Base-by-base conservation (phyloP, 2,329 filamentous ascomycete species). In the Microascus cirrosus region DNA sequence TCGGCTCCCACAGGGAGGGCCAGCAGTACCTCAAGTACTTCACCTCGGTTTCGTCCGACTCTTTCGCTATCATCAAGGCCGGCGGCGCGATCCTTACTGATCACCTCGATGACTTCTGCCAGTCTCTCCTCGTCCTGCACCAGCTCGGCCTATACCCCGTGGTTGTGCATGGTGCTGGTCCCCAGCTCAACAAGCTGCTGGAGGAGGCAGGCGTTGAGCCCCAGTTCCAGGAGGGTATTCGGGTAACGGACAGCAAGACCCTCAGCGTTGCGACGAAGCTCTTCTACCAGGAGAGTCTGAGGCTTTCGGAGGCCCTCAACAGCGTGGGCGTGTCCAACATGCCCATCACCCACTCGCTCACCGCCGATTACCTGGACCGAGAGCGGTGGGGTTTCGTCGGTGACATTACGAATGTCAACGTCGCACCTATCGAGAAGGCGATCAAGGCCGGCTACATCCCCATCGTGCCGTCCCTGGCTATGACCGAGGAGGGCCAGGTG, bases 11-110 rank as follows among this genome's bases (percentile, higher is more conserved):
- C 81, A 82, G 93, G 61, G 93, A 99, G 77, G 90, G 95, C 62
- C 90, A 96, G 77, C 93, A 97, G 74, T 97, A 97, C 73, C 85
- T 97, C 60, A 94, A 92, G 64, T 91, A 97, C 71, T 99, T 99
- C 79, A 94, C 88, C 65, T 96, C 92, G 36, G 92, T 96, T 61
- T 94, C 91, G 52, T 95, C 91, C 39, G 92, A 97, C 76, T 91
- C 95, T 69, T 99, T 97, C 72, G 93, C 92, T 64, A 93, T 99
- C 54, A 95, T 99, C 74, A 99, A 99, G 78, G 93, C 97, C 58
- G 94, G 93, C 61, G 94, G 93, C 61, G 94, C 93, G 62, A 96
- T 97, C 67, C 82, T 99, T 67, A 95, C 90, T 60, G 92, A 97
- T 70, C 88, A 96, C 73, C 81, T 97, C 58, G 89, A 96, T 71